Evolutionary conservation across 78 protist species (phyloP).

Genomic region (Monosiga brevicollis): DNA sequence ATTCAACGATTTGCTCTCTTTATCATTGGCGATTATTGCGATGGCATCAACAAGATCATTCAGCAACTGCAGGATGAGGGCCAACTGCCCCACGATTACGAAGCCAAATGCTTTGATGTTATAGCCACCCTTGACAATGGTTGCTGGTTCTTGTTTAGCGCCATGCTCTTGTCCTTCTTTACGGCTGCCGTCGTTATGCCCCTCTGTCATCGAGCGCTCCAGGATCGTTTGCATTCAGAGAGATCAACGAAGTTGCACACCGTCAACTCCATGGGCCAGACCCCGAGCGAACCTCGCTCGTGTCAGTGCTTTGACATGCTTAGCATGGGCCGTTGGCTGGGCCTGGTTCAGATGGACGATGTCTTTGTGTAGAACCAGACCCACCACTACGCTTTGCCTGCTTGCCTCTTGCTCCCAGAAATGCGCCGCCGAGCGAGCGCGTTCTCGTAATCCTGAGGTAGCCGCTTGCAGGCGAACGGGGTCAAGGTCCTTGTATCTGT

Average conservation of each 20-base stretch:
- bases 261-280: neutral
- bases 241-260: neutral
- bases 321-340: no score
- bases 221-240: neutral
- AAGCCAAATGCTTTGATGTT: slow-evolving; percentile 36
- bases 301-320: no score
- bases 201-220: slow-evolving; percentile 5
- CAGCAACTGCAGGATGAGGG: neutral
- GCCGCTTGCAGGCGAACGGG: no score
- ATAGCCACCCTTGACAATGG: slow-evolving; percentile 19
- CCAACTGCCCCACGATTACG: neutral
- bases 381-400: no score
- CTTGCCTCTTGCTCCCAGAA: no score
- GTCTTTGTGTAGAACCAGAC: no score
- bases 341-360: no score
- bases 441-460: no score
- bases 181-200: neutral
- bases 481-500: no score
- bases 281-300: no score
- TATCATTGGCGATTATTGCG: slow-evolving; percentile 37
- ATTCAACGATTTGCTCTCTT: slow-evolving; percentile 30
- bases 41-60: slow-evolving; percentile 27
- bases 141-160: slow-evolving; percentile 38
- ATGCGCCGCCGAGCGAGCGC: no score
- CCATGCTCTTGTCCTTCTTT: slow-evolving; percentile 3